Evolutionary conservation across 768 basidiomycete species (phyloP).

Genomic region (Tulasnella sp.): DNA sequence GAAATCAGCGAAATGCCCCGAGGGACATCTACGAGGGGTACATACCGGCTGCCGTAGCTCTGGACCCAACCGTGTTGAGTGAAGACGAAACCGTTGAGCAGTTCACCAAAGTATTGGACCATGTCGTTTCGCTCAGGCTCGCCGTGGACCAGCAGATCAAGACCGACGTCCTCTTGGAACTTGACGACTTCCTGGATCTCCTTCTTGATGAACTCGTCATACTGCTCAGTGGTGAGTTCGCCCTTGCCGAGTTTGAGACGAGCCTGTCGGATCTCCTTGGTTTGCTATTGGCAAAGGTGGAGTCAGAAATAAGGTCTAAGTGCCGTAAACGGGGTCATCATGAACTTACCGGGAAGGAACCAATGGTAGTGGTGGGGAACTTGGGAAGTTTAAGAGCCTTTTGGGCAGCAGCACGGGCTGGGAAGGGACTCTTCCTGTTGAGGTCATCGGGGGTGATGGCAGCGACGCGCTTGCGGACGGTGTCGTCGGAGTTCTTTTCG

Average conservation of each 20-base stretch:
- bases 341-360: conserved; percentile 79
- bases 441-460: conserved; percentile 81
- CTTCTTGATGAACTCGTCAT: conserved; percentile 97
- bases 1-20: conserved; percentile 15
- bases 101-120: conserved; percentile 99
- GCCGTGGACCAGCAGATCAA: conserved; percentile 96
- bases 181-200: conserved; percentile 88
- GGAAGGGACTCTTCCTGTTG: conserved; percentile 83
- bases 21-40: conserved; percentile 19
- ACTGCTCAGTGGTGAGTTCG: conserved; percentile 76
- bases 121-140: conserved; percentile 99
- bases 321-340: not conserved
- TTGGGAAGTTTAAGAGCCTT: conserved; percentile 84
- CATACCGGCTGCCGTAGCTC: conserved; percentile 93
- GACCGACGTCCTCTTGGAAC: conserved; percentile 94
- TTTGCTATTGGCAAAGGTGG: conserved; percentile 54
- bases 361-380: conserved; percentile 98
- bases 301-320: conserved; percentile 21
- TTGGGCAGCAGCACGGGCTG: conserved; percentile 79
- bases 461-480: conserved; percentile 90
- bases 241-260: conserved; percentile 92
- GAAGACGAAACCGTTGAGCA: conserved; percentile 90
- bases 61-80: conserved; percentile 99
- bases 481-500: conserved; percentile 86
- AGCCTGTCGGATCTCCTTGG: conserved; percentile 95